These are phyloP conservation scores for Darksidea phi DNA, from an alignment of 495 filamentous ascomycete genomes.

Conservation along the genomic window DNA sequence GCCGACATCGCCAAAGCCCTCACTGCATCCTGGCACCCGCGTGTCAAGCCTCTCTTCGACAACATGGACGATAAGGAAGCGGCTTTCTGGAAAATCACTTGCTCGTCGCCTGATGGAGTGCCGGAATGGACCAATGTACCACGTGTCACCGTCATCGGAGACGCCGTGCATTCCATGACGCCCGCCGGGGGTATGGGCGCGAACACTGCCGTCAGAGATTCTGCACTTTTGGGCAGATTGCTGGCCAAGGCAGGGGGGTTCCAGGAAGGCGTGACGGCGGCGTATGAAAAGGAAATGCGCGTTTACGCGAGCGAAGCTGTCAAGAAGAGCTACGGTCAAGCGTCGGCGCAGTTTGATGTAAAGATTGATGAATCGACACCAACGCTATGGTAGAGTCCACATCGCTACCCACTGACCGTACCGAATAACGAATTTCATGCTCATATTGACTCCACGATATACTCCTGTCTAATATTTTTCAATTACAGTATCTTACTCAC, in stretches of 20 bases:
- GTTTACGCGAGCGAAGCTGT: slow-evolving; percentile 55
- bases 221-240: slow-evolving; percentile 50
- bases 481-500: too few species aligned
- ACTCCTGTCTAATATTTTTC: too few species aligned
- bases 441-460: too few species aligned
- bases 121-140: slow-evolving; percentile 51
- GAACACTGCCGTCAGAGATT: slow-evolving; percentile 57
- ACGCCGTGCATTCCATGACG: slow-evolving; percentile 62
- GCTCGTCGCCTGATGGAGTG: slow-evolving; percentile 52
- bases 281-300: slow-evolving; percentile 58
- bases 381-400: neutral
- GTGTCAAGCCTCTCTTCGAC: slow-evolving; percentile 52
- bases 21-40: slow-evolving; percentile 51
- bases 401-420: too few species aligned
- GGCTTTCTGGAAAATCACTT: slow-evolving; percentile 59
- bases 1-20: slow-evolving; percentile 53
- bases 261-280: slow-evolving; percentile 47
- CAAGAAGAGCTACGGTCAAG: slow-evolving; percentile 16
- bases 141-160: slow-evolving; percentile 60
- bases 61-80: slow-evolving; percentile 52
- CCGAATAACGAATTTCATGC: too few species aligned
- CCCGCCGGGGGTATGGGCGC: slow-evolving; percentile 61
- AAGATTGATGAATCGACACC: slow-evolving; percentile 7
- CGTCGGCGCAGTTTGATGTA: slow-evolving; percentile 1
- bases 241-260: slow-evolving; percentile 44